Conservation (phyloP, 2,329 filamentous ascomycete genomes). For the Cordyceps cateniannulata region DNA sequence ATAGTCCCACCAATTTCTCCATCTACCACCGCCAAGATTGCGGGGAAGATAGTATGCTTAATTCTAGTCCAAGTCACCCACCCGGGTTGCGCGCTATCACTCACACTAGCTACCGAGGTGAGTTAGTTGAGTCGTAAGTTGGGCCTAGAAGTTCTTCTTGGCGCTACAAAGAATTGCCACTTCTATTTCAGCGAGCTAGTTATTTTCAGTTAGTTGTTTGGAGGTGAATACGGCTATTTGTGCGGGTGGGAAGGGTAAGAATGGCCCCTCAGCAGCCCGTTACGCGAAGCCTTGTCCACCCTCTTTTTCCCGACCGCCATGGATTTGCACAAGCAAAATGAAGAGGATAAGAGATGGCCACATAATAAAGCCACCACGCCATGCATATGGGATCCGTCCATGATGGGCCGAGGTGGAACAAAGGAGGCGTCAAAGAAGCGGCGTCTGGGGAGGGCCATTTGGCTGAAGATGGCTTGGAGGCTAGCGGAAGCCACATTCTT, state of each 20-base stretch:
- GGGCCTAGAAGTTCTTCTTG: not conserved
- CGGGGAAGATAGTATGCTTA: not conserved
- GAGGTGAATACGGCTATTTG: not conserved
- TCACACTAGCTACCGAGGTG: not conserved
- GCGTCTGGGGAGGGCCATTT: not conserved
- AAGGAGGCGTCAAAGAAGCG: not conserved
- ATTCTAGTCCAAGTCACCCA: not conserved
- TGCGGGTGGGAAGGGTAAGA: not conserved
- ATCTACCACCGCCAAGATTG: not conserved
- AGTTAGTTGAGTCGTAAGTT: not conserved
- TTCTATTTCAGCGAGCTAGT: not conserved
- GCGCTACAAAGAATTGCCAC: not conserved
- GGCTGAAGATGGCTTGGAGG: not conserved
- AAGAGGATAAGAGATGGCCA: not conserved
- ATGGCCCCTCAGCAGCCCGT: not conserved
- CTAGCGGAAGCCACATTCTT: not conserved
- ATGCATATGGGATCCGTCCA: not conserved
- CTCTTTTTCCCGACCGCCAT: not conserved
- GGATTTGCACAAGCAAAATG: not conserved
- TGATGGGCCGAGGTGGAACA: not conserved
- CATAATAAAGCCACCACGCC: not conserved
- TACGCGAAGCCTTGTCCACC: not conserved
- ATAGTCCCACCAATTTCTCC: not conserved
- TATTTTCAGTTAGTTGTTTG: not conserved
- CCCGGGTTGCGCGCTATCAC: not conserved